phyloP scores from a whole-genome alignment of 2,329 filamentous ascomycete genomes.

The Bimuria novae-zelandiae region DNA sequence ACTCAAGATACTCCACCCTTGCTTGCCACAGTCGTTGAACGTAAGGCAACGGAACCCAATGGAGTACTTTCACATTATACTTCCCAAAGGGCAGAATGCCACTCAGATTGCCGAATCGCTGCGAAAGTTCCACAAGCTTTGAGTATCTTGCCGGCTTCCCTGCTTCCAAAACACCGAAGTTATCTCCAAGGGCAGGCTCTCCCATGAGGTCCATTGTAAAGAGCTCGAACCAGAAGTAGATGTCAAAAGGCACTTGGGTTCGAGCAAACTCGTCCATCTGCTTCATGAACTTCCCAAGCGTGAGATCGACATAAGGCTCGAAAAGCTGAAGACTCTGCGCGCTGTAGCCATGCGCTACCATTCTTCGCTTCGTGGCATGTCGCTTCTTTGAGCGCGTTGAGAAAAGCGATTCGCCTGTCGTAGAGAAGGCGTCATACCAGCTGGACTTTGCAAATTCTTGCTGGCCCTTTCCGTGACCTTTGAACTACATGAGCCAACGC shows the following conservation, averaged over 20 bases:
- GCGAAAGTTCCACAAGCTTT: conserved; percentile 18
- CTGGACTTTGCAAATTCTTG: conserved; percentile 20
- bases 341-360: conserved; percentile 22
- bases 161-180: conserved; percentile 18
- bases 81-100: conserved; percentile 21
- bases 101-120: conserved; percentile 16
- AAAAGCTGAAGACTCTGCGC: conserved; percentile 17
- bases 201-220: conserved; percentile 26
- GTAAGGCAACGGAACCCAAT: conserved; percentile 17
- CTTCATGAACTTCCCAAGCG: conserved; percentile 16
- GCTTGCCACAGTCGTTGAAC: conserved; percentile 17
- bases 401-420: conserved; percentile 22
- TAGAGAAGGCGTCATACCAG: conserved; percentile 23
- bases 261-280: conserved; percentile 19
- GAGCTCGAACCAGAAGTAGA: conserved; percentile 24
- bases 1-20: conserved; percentile 19
- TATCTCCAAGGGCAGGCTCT: conserved; percentile 17
- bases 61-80: conserved; percentile 14
- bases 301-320: conserved; percentile 19
- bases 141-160: conserved; percentile 19
- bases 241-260: conserved; percentile 15
- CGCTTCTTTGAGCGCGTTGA: conserved; percentile 21
- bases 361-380: conserved; percentile 19
- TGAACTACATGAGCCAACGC: neutral
- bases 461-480: conserved; percentile 16